Base-by-base conservation (phyloP, 164 flowering plant genomes). In the Brasenia schreberi region DNA sequence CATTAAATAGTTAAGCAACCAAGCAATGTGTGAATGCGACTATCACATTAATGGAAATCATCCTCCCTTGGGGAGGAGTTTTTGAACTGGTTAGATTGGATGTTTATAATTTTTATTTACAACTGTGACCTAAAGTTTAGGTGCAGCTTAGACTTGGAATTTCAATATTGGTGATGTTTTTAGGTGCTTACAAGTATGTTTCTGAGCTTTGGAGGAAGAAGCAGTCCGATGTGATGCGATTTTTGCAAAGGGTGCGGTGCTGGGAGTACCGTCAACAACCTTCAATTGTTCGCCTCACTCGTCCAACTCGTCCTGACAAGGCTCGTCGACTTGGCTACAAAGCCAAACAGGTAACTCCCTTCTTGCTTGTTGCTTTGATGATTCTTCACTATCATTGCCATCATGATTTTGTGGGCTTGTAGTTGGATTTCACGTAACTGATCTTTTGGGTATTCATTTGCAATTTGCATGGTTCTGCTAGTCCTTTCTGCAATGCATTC, bases 131-230 rank as follows among this genome's bases (percentile, higher is more conserved):
- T 49, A 14, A 49, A 49, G 10, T 4, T 14, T 49, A 49, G 56
- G 14, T 14, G 16, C 56, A 7, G 10, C 56, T 4, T 14, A 49
- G 56, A 49, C 12, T 0, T 9, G 56, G 56, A 49, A 49, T 49
- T 49, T 2, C 9, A 49, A 49, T 49, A 49, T 9, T 49, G 10
- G 10, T 49, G 56, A 14, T 14, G 16, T 49, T 9, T 49, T 42
- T 42, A 85, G 88, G 94, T 67, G 90, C 87, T 43, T 87, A 85
- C 87, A 82, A 75, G 73, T 87, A 85, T 68, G 89, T 87, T 14
- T 81, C 85, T 52, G 90, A 87, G 86, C 75, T 87, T 77, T 85
- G 90, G 90, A 82, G 89, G 81, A 87, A 85, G 87, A 87, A 87
- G 78, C 93, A 85, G 65, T 88, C 94, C 0, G 94, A 88, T 74